Percentiles rank a stretch among this genome's conserved stretches.
Evolutionary conservation across 805 yeast genomes (phyloP).

Genomic region (Wickerhamomyces pijperi): DNA sequence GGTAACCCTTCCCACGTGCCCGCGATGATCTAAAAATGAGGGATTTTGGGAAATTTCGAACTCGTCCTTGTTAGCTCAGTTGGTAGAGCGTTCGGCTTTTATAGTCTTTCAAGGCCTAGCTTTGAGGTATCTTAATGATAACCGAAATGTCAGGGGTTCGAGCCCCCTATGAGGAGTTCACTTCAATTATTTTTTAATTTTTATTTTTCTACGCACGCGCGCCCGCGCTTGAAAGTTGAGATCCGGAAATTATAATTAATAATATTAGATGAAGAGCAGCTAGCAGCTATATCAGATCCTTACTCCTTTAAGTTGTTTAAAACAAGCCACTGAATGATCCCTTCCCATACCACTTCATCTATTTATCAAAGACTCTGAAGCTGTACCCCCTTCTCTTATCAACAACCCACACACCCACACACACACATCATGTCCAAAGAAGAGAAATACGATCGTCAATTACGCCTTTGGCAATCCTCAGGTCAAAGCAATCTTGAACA

Average conservation of each 20-base stretch:
- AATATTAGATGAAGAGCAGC: too few relatives aligned
- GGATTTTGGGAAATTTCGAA: conserved; percentile 3
- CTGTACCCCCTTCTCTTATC: too few relatives aligned
- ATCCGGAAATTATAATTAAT: too few relatives aligned
- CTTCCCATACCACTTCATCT: too few relatives aligned
- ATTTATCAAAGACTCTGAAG: too few relatives aligned
- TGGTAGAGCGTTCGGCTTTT: conserved; percentile 22
- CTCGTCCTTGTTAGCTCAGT: conserved; percentile 22
- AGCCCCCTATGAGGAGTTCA: conserved; percentile 23
- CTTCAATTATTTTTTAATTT: conserved; percentile 5
- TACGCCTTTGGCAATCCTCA: conserved; percentile 71
- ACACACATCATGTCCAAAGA: conserved; percentile 19
- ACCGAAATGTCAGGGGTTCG: conserved; percentile 23
- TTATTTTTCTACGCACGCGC: neutral
- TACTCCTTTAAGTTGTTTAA: too few relatives aligned
- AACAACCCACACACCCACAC: neutral
- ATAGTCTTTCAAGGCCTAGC: conserved; percentile 13
- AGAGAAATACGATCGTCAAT: conserved; percentile 72
- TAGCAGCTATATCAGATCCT: too few relatives aligned
- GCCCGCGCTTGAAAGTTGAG: too few relatives aligned
- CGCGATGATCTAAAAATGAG: too few relatives aligned
- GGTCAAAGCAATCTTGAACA: conserved; percentile 59
- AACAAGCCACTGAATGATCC: too few relatives aligned
- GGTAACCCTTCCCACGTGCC: too few relatives aligned
- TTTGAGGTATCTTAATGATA: conserved; percentile 6